phyloP scores from a whole-genome alignment of 75 land plant genomes.

The Picea glauca region DNA sequence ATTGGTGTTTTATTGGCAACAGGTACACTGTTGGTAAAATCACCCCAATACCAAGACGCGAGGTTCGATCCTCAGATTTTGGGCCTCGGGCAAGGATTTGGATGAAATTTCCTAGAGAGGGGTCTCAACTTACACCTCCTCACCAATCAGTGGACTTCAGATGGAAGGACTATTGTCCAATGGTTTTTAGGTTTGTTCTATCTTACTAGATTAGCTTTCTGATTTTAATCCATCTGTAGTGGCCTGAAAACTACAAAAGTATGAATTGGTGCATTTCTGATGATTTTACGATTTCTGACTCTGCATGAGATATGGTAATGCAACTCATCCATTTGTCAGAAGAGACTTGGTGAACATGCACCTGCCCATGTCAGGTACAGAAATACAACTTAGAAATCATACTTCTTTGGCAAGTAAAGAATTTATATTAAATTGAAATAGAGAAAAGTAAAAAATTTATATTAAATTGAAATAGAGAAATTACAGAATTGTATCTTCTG shows the following conservation, averaged over 20 bases:
- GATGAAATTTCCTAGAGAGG: slow-evolving; percentile 73
- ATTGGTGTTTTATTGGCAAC: slow-evolving; percentile 14
- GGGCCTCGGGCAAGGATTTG: slow-evolving; percentile 70
- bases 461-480: too few relatives aligned
- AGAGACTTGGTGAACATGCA: neutral
- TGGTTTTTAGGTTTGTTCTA: slow-evolving; percentile 88
- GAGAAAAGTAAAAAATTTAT: too few relatives aligned
- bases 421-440: too few relatives aligned
- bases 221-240: neutral
- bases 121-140: slow-evolving; percentile 87
- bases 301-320: neutral
- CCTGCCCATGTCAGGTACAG: neutral
- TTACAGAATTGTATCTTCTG: too few relatives aligned
- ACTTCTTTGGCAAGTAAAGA: too few relatives aligned
- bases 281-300: neutral
- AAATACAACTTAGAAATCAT: too few relatives aligned
- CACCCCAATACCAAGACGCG: slow-evolving; percentile 65
- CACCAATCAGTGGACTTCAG: slow-evolving; percentile 77
- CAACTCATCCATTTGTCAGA: neutral
- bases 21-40: slow-evolving; percentile 92
- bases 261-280: neutral
- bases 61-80: slow-evolving; percentile 78
- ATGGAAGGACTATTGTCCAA: slow-evolving; percentile 98
- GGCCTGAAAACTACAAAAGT: neutral
- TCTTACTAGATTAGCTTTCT: neutral